Evolutionary conservation across 257 asterid species (phyloP), one percentile per base, ranked within the genome.

Genomic region (Solanum lycopersicoides): DNA sequence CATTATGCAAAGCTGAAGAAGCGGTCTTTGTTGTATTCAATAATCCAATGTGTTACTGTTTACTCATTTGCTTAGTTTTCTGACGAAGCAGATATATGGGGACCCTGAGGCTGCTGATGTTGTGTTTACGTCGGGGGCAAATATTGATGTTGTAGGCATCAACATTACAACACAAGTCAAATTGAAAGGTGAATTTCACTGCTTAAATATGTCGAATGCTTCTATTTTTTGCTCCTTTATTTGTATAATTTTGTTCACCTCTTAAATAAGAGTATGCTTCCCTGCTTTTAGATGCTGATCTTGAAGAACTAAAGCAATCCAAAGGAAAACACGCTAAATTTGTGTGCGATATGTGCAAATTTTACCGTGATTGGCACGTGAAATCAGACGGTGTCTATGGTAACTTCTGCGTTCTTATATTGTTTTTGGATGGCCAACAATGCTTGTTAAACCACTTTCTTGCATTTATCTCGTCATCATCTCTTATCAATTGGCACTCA

Each of bases 31-130:
- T 79, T 14, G 63, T 45, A 79, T 79, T 45, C 41, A 28, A 0
- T 79, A 11, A 74, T 79, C 37, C 65, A 18, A 30, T 82, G 32
- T 20, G 18, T 5, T 82, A 50, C 32, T 16, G 28, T 82, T 35
- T 30, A 15, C 30, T 82, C 84, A 76, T 77, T 28, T 77, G 20
- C 74, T 47, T 9, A n/a, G 76, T 83, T 69, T 68, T 60, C 80
- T 80, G 86, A 25, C 35, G 20, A 73, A 56, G 85, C 95, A 97
- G 99, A 97, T 96, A 44, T 92, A 94, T 45, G 98, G 98, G 44
- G 99, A 97, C 87, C 99, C 99, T 41, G 99, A 96, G 91, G 99
- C 99, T 86, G 99, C 99, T 88, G 99, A 97, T 91, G 73, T 96
- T 34, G 98, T 95, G 66, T 95, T 97, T 91, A 96, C 99, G 32